Evolutionary conservation across 179 eudicot genomes (phyloP), one percentile per base, ranked within the genome.

Genomic region (Beta lomatogona): DNA sequence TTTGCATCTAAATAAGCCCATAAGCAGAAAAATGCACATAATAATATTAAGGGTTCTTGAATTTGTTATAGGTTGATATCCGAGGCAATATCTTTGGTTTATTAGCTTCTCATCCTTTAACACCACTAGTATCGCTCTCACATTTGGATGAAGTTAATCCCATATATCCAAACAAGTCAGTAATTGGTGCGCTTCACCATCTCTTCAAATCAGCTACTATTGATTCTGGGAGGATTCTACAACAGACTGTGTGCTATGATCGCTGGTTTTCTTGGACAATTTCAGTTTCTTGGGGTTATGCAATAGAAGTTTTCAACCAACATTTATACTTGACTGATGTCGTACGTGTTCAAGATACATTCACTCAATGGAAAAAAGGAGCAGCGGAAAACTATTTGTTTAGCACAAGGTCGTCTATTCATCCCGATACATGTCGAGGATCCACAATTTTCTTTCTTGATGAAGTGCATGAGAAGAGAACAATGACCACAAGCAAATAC

Each of bases 201-300:
- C 82, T 93, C 25, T 77, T 88, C 9, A 64, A 87, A 79, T 89
- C 97, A 5, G 84, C 77, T 8, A 75, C 44, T 14, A n/a, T 82
- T 28, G 97, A 93, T 77, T 87, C 95, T 3, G 90, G 89, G 59
- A 84, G 97, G 77, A 83, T 86, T 19, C 46, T 93, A 70, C 98
- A 93, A 76, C 94, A 92, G 77, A 92, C 93, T 4, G 89, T 93
- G 7, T 92, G 94, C 82, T 92, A 92, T 41, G 96, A 93, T 72
- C 85, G 86, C 1, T 90, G 94, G 96, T 91, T 88, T 77, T 89
- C 90, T 0, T 93, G 96, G 98, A 93, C 98, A 0, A 75, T 91
- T 46, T 93, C 98, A 3, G 86, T 93, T 18, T 93, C 96, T 0
- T 92, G 98, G 98, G 98, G 98, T 45, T 93, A 91, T 45, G 90